phyloP scores from a whole-genome alignment of 257 asterid genomes.

The Lavandula angustifolia region DNA sequence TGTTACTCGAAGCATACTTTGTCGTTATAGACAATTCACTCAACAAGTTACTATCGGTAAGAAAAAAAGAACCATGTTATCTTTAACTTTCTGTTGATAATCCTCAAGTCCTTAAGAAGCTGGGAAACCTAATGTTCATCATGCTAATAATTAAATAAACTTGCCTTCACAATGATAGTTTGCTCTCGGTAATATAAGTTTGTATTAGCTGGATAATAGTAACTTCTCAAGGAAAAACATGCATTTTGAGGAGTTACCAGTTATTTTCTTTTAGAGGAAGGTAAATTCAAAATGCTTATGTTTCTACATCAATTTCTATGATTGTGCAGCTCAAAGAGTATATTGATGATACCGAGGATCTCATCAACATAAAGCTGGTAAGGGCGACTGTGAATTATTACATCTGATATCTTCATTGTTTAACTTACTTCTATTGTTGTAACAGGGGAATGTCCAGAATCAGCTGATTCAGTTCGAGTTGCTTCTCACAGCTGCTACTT shows the following conservation, averaged over 20 bases:
- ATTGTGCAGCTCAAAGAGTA: constrained; percentile 90
- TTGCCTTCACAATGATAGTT: too few species aligned
- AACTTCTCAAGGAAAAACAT: not conserved
- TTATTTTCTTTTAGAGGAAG: too few species aligned
- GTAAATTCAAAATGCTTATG: not conserved
- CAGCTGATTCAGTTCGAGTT: constrained; percentile 89
- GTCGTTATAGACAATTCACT: constrained; percentile 81
- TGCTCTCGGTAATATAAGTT: too few species aligned
- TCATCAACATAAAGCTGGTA: constrained; percentile 95
- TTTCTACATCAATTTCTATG: constrained; percentile 18
- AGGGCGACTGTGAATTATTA: not conserved
- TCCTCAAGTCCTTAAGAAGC: not conserved
- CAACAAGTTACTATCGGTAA: constrained; percentile 85
- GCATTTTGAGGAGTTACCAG: not conserved
- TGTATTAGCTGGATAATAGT: too few species aligned
- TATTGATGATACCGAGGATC: constrained; percentile 96
- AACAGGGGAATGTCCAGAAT: constrained; percentile 95
- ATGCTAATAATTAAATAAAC: too few species aligned
- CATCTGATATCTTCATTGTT: not conserved
- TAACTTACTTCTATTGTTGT: constrained; percentile 14
- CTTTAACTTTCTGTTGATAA: not conserved
- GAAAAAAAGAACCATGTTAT: constrained; percentile 31
- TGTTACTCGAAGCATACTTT: constrained; percentile 95
- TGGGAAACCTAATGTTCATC: too few species aligned
- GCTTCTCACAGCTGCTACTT: constrained; percentile 96